phyloP scores from a whole-genome alignment of 192 early-diverging fungal genomes.

The Entrophospora sp. region DNA sequence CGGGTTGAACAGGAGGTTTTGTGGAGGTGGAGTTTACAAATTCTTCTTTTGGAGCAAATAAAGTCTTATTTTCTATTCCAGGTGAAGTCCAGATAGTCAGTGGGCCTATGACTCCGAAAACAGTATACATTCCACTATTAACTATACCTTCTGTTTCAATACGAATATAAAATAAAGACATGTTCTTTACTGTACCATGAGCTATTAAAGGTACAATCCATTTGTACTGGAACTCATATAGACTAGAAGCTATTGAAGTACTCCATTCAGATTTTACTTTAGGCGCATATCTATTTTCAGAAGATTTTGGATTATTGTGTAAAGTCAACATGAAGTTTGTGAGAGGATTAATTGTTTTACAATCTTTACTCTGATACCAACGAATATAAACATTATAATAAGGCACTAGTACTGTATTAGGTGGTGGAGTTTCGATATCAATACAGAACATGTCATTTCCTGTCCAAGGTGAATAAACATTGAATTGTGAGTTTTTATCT shows the following conservation, averaged over 20 bases:
- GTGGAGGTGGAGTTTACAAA: too few species aligned
- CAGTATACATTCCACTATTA: conserved; percentile 3
- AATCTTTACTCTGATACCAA: neutral
- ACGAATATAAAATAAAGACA: neutral
- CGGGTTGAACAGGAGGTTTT: too few species aligned
- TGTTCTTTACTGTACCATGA: neutral
- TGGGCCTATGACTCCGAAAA: neutral
- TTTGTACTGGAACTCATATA: neutral
- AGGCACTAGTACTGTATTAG: neutral
- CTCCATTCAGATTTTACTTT: neutral
- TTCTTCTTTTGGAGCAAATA: too few species aligned
- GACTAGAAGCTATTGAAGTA: neutral
- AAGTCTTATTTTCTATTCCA: too few species aligned
- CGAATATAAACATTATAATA: neutral
- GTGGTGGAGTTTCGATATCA: neutral
- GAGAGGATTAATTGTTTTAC: neutral
- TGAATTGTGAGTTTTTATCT: neutral
- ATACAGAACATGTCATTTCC: neutral
- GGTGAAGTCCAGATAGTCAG: neutral
- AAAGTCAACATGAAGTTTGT: neutral
- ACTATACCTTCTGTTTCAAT: neutral
- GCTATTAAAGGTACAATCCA: conserved; percentile 1
- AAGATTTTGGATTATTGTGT: neutral
- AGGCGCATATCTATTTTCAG: neutral
- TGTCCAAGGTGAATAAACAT: neutral